Conservation (phyloP, 345 rosid genomes). For the Camelina laxa region DNA sequence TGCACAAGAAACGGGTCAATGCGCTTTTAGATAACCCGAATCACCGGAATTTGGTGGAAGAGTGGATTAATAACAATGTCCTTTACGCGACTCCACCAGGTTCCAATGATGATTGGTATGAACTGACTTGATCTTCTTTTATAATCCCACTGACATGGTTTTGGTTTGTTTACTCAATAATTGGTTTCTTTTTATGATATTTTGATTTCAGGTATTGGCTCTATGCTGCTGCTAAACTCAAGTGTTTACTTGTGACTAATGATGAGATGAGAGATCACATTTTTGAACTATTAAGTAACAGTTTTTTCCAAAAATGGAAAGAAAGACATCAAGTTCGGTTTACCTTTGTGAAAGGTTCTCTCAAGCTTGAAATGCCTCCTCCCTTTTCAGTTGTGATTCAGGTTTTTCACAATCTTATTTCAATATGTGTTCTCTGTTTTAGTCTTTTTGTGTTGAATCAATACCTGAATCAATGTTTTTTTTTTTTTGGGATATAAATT, state of each 20-base stretch:
- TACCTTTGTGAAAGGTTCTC: slow-evolving; percentile 63
- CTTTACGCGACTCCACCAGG: slow-evolving; percentile 82
- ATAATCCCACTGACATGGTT: background rate
- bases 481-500: background rate
- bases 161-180: slow-evolving; percentile 12
- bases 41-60: slow-evolving; percentile 59
- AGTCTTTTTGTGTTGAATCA: background rate
- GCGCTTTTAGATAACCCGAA: slow-evolving; percentile 63
- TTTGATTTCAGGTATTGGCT: slow-evolving; percentile 73
- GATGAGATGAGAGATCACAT: slow-evolving; percentile 98
- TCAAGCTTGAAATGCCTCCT: slow-evolving; percentile 69
- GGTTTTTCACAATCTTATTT: slow-evolving; percentile 46
- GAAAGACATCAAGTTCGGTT: slow-evolving; percentile 82
- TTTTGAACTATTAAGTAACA: slow-evolving; percentile 76
- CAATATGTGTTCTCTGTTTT: background rate
- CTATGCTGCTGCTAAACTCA: slow-evolving; percentile 74
- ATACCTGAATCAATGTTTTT: background rate
- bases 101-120: slow-evolving; percentile 93
- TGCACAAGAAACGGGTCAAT: slow-evolving; percentile 74
- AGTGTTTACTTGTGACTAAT: slow-evolving; percentile 78
- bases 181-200: background rate
- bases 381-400: slow-evolving; percentile 69
- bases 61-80: slow-evolving; percentile 68
- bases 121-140: background rate
- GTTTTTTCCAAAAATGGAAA: slow-evolving; percentile 77